Evolutionary conservation across 2,329 filamentous ascomycete species (phyloP).

Genomic region (Pseudogymnoascus verrucosus): DNA sequence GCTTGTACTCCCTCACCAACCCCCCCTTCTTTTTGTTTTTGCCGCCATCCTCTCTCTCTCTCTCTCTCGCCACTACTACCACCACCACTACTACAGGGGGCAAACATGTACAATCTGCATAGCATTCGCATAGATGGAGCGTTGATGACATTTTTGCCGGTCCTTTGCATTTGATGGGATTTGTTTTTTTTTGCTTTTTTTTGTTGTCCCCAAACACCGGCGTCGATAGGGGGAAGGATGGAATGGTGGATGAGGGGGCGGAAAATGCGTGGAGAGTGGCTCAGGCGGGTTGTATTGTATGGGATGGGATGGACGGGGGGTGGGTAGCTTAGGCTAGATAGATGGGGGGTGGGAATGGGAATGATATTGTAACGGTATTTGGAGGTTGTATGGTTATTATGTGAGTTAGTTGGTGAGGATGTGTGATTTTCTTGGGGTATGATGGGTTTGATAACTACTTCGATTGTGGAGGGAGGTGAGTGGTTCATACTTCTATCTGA

Average conservation of each 20-base stretch:
- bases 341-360: too few species aligned
- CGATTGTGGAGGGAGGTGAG: too few species aligned
- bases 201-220: neutral
- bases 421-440: too few species aligned
- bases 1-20: neutral
- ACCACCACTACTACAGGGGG: neutral
- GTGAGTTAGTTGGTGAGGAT: too few species aligned
- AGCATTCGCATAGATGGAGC: conserved; percentile 5
- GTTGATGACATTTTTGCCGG: conserved; percentile 22
- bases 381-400: too few species aligned
- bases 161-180: neutral
- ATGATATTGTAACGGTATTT: too few species aligned
- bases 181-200: neutral
- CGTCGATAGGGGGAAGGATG: neutral
- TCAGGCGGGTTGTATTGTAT: too few species aligned
- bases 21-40: neutral
- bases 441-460: too few species aligned
- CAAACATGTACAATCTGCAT: neutral
- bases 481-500: too few species aligned
- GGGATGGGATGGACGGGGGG: too few species aligned
- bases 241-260: neutral
- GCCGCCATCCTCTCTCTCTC: neutral
- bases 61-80: neutral
- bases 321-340: too few species aligned
- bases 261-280: too few species aligned